Conservation (phyloP, 2,329 filamentous ascomycete genomes). For the Trichoderma afroharzianum region DNA sequence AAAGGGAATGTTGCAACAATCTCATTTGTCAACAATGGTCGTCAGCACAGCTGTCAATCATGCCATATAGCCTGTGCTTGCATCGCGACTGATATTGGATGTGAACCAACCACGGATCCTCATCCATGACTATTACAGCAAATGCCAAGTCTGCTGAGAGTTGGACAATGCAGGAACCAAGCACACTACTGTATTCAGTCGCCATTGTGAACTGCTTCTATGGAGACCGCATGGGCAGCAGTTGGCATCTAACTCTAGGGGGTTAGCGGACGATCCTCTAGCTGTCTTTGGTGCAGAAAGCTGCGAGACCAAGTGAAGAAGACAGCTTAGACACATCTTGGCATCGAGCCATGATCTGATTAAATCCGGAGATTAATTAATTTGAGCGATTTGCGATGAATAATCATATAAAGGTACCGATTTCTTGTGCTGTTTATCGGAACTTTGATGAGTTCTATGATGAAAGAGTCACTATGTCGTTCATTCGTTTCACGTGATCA, state of each 20-base stretch:
- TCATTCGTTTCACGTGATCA: not conserved
- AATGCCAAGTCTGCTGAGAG: not conserved
- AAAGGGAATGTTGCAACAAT: not conserved
- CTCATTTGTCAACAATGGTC: not conserved
- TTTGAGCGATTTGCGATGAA: not conserved
- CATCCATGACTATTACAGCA: not conserved
- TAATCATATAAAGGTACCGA: not conserved
- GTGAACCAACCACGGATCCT: not conserved
- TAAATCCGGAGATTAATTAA: not conserved
- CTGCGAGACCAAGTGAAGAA: not conserved
- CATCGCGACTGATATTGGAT: not conserved
- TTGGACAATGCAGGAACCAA: not conserved
- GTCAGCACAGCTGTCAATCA: not conserved
- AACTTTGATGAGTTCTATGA: not conserved
- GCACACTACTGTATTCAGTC: not conserved
- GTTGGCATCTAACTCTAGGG: not conserved
- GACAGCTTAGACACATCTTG: not conserved
- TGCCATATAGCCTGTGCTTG: not conserved
- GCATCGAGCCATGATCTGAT: not conserved
- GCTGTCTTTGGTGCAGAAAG: not conserved
- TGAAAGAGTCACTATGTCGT: not conserved
- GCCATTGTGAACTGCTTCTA: not conserved
- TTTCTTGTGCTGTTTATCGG: not conserved
- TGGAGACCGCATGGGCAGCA: not conserved
- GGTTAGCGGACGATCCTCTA: not conserved